Evolutionary conservation across 306 rosid genomes (phyloP), one percentile per base, ranked within the genome.

Genomic region (Vachellia pachyceras): DNA sequence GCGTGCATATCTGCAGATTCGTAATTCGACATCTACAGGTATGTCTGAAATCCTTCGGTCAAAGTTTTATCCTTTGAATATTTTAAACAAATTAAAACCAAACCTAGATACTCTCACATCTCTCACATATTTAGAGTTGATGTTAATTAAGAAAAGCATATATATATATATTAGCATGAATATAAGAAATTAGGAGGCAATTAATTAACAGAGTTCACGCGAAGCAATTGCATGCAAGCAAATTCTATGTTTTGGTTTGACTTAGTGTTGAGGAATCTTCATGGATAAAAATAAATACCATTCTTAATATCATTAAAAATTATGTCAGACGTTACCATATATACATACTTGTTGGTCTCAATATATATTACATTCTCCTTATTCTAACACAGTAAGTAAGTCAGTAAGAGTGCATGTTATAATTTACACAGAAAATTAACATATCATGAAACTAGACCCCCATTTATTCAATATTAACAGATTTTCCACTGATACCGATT

Each of bases 171-270:
- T 14, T 17, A 52, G 0, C n/a, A n/a, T n/a, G n/a, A n/a, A n/a
- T 29, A 3, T 20, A 22, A 57, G 12, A 20, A 57, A 22, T 22
- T 57, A 57, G 13, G 35, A 6, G 35, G 1, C 33, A 57, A 58
- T 58, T 23, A 23, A 14, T 22, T 35, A 41, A 46, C 14, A 44
- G 58, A 72, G 76, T 72, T 72, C 25, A 72, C 44, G 61, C 23
- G 25, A 47, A 47, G 61, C 61, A 49, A 47, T 72, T 17, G 76
- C 76, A 8, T 72, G 76, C 76, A 72, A 29, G 45, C 4, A 72
- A 72, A 72, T 10, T 10, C 23, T 29, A 72, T 47, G 29, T 72
- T 72, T 70, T 70, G 44, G 61, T 72, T 72, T 72, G 76, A 72
- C 75, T 57, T 14, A 44, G 57, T 70, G 75, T 70, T 45, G 22